A percentile compares a stretch with the other conserved stretches of the same genome.
Evolutionary conservation across 2,329 filamentous ascomycete genomes (phyloP).

Genomic region (Ophiocordyceps camponoti-rufipedis): DNA sequence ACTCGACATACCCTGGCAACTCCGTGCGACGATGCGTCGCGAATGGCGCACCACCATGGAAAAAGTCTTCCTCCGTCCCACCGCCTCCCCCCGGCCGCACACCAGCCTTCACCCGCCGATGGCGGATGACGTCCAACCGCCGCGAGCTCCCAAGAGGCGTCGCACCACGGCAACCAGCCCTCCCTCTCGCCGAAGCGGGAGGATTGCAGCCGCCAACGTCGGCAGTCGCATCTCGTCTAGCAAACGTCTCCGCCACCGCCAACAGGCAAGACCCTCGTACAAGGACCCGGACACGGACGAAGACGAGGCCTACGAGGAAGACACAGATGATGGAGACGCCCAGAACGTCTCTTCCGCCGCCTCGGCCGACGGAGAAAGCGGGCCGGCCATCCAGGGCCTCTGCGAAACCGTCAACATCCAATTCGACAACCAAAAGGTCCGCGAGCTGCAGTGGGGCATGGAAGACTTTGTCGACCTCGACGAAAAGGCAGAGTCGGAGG

Average conservation of each 20-base stretch:
- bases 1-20: slow-evolving; percentile 64
- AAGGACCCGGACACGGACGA: slow-evolving; percentile 26
- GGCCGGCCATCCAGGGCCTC: slow-evolving; percentile 40
- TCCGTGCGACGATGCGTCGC: slow-evolving; percentile 61
- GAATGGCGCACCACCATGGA: slow-evolving; percentile 58
- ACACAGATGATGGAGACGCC: slow-evolving; percentile 2
- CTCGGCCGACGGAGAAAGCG: background rate
- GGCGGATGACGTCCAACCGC: slow-evolving; percentile 1
- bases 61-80: slow-evolving; percentile 41
- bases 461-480: slow-evolving; percentile 47
- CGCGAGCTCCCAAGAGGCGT: background rate
- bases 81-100: slow-evolving; percentile 18
- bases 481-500: slow-evolving; percentile 35
- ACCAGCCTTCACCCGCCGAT: slow-evolving; percentile 8
- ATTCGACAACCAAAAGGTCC: slow-evolving; percentile 59
- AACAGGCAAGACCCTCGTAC: slow-evolving; percentile 15
- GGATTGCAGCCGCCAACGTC: slow-evolving; percentile 11
- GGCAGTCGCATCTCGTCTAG: slow-evolving; percentile 8
- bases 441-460: slow-evolving; percentile 50
- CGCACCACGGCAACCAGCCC: slow-evolving; percentile 7
- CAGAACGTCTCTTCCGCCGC: background rate
- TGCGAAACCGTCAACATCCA: slow-evolving; percentile 53
- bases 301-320: slow-evolving; percentile 17
- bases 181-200: slow-evolving; percentile 18
- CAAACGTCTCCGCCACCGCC: slow-evolving; percentile 4